These are phyloP conservation scores for Macrolepiota albuminosa DNA, from an alignment of 768 basidiomycete species.

Conservation along the genomic window DNA sequence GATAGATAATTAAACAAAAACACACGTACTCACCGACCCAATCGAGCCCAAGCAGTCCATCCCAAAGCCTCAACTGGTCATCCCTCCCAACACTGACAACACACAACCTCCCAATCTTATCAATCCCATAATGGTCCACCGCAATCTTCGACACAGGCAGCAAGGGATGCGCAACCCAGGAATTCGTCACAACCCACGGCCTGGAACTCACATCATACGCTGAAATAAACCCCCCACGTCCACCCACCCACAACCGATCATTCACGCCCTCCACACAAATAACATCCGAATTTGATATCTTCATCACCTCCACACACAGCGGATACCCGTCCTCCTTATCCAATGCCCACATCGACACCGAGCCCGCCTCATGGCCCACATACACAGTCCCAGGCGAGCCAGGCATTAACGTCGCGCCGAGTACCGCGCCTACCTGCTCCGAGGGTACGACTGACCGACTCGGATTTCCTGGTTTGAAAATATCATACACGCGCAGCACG, in stretches of 20 bases:
- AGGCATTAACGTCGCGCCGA: slow-evolving; percentile 72
- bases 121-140: slow-evolving; percentile 75
- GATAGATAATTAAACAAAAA: neutral
- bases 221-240: slow-evolving; percentile 73
- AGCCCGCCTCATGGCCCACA: slow-evolving; percentile 90
- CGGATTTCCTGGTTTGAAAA: slow-evolving; percentile 54
- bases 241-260: slow-evolving; percentile 82
- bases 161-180: slow-evolving; percentile 76
- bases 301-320: slow-evolving; percentile 68
- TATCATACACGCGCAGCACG: slow-evolving; percentile 77
- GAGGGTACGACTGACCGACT: slow-evolving; percentile 53
- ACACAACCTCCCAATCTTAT: slow-evolving; percentile 57
- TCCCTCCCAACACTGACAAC: slow-evolving; percentile 77
- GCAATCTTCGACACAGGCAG: slow-evolving; percentile 59
- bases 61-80: slow-evolving; percentile 78
- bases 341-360: slow-evolving; percentile 75
- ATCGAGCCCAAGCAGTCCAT: slow-evolving; percentile 78
- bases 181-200: slow-evolving; percentile 86
- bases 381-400: slow-evolving; percentile 64
- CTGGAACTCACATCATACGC: slow-evolving; percentile 70
- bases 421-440: slow-evolving; percentile 78
- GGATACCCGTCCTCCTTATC: slow-evolving; percentile 53
- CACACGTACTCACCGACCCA: slow-evolving; percentile 70
- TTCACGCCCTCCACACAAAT: slow-evolving; percentile 82
- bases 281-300: slow-evolving; percentile 78